These are phyloP conservation scores for Cladorrhinum sp. DNA, from an alignment of 2,329 filamentous ascomycete species.

Conservation along the genomic window DNA sequence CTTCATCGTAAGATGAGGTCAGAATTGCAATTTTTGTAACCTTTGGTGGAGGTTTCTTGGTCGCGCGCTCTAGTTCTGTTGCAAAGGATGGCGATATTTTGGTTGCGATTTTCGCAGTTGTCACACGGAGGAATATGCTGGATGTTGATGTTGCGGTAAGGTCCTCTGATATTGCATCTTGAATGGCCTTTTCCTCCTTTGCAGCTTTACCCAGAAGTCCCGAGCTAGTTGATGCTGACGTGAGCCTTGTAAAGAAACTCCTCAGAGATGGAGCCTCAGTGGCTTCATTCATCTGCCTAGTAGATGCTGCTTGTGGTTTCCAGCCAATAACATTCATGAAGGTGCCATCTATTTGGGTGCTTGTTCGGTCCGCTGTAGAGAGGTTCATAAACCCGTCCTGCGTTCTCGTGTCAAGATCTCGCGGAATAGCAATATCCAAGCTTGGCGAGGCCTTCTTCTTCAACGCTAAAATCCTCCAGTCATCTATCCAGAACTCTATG, in stretches of 20 bases:
- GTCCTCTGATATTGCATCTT: conserved; percentile 66
- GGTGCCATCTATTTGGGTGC: conserved; percentile 85
- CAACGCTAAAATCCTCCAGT: conserved; percentile 75
- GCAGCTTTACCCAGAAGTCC: conserved; percentile 53
- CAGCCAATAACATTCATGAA: conserved; percentile 88
- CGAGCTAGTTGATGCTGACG: conserved; percentile 52
- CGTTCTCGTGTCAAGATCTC: conserved; percentile 76
- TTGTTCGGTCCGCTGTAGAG: conserved; percentile 73
- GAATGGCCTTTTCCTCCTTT: conserved; percentile 60
- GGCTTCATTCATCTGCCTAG: conserved; percentile 44
- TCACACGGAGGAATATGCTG: conserved; percentile 85
- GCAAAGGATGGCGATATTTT: conserved; percentile 71
- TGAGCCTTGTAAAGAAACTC: conserved; percentile 78
- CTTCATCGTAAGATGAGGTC: conserved; percentile 86
- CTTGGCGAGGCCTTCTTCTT: conserved; percentile 84
- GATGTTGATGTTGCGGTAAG: conserved; percentile 68
- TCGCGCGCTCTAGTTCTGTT: conserved; percentile 86
- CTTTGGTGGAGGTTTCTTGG: conserved; percentile 94
- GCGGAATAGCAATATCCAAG: conserved; percentile 67
- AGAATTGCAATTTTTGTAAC: conserved; percentile 81
- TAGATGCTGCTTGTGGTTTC: conserved; percentile 56
- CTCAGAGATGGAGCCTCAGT: conserved; percentile 62
- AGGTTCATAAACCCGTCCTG: conserved; percentile 88
- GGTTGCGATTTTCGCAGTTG: conserved; percentile 77
- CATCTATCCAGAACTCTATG: conserved; percentile 88